phyloP scores from a whole-genome alignment of 176 grass and related monocot species.

The Oryza coarctata region DNA sequence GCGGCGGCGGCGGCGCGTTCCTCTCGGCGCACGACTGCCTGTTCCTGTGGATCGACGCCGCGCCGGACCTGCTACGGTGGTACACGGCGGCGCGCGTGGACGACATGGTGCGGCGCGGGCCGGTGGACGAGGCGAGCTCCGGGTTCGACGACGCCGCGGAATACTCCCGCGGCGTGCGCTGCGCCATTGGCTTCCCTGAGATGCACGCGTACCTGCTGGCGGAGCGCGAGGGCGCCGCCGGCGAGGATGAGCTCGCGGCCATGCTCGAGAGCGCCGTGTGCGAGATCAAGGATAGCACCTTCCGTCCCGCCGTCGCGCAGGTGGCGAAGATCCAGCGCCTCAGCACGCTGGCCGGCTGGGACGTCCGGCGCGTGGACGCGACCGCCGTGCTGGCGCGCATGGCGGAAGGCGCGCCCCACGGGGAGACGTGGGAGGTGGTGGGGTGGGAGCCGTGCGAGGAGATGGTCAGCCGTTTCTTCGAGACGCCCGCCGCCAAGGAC shows the following conservation, averaged over 20 bases:
- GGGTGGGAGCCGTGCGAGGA: not conserved
- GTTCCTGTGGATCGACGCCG: conserved; percentile 48
- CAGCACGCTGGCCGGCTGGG: conserved; percentile 40
- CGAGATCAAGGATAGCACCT: conserved; percentile 57
- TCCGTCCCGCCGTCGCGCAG: conserved; percentile 47
- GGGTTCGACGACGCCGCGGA: conserved; percentile 44
- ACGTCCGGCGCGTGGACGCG: conserved; percentile 45
- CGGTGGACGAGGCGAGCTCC: conserved; percentile 48
- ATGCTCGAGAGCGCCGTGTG: conserved; percentile 36
- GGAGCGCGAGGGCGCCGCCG: conserved; percentile 23
- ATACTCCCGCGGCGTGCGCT: conserved; percentile 52
- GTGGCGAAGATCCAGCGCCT: conserved; percentile 48
- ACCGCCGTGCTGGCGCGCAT: conserved; percentile 37
- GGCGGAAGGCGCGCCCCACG: not conserved
- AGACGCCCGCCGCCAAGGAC: not conserved
- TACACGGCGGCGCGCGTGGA: conserved; percentile 55
- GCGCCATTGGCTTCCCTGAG: conserved; percentile 63
- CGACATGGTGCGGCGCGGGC: conserved; percentile 50
- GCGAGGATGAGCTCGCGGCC: conserved; percentile 10
- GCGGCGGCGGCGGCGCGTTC: conserved; percentile 15
- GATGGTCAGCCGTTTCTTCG: conserved; percentile 14
- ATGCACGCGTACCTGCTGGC: conserved; percentile 51
- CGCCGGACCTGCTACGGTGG: conserved; percentile 30
- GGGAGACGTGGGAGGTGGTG: not conserved
- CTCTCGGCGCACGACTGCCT: conserved; percentile 7